A percentile compares a stretch with the other conserved stretches of the same genome.
These are phyloP conservation scores for Ophiocordyceps camponoti-saundersi DNA, from an alignment of 2,329 filamentous ascomycete genomes.

Conservation along the genomic window DNA sequence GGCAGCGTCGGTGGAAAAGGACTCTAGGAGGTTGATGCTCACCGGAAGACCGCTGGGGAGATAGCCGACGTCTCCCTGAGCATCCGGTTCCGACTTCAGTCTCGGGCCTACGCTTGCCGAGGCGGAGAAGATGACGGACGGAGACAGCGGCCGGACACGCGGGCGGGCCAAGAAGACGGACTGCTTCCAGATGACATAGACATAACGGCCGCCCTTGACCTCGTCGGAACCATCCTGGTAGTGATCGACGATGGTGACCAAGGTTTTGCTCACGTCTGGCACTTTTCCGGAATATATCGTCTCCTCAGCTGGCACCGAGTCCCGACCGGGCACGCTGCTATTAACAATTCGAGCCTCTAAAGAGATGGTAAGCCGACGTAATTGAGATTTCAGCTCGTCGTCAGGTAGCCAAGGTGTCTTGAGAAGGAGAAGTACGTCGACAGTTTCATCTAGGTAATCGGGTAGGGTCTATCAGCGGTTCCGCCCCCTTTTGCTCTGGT, in stretches of 20 bases:
- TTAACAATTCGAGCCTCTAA: conserved; percentile 52
- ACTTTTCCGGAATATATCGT: conserved; percentile 40
- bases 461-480: neutral
- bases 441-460: conserved; percentile 46
- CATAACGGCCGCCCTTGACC: conserved; percentile 15
- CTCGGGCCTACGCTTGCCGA: conserved; percentile 41
- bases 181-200: conserved; percentile 43
- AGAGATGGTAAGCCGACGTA: conserved; percentile 46
- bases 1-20: conserved; percentile 49
- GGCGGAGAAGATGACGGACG: conserved; percentile 47
- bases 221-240: conserved; percentile 8
- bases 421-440: conserved; percentile 51
- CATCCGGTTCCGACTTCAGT: neutral
- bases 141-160: conserved; percentile 47
- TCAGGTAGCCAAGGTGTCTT: conserved; percentile 45
- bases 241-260: conserved; percentile 26
- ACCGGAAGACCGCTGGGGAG: conserved; percentile 51
- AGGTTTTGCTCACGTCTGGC: conserved; percentile 29
- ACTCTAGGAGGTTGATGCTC: conserved; percentile 60
- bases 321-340: conserved; percentile 29
- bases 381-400: conserved; percentile 35
- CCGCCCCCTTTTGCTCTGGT: neutral
- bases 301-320: conserved; percentile 33
- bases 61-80: conserved; percentile 31
- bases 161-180: conserved; percentile 40